These are phyloP conservation scores for Alternaria brassicae DNA, from an alignment of 2,329 filamentous ascomycete genomes.

Conservation along the genomic window DNA sequence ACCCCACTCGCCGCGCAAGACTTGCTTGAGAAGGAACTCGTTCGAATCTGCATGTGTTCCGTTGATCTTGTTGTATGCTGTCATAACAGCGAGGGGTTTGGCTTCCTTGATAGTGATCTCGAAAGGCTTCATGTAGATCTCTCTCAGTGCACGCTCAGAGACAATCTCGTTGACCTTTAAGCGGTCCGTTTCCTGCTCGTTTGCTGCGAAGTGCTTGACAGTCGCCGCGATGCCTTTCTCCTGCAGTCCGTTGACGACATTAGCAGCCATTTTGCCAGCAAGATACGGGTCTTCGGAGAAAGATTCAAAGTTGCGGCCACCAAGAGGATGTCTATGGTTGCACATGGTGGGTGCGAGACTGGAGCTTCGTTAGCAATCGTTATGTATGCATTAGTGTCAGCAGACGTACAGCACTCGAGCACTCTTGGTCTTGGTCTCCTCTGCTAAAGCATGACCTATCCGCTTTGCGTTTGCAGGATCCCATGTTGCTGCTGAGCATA, in stretches of 20 bases:
- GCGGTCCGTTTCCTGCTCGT: slow-evolving; percentile 75
- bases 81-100: slow-evolving; percentile 73
- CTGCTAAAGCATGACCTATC: slow-evolving; percentile 71
- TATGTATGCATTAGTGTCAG: no score
- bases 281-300: slow-evolving; percentile 74
- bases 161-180: slow-evolving; percentile 58
- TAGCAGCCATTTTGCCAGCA: slow-evolving; percentile 70
- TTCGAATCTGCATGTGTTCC: slow-evolving; percentile 72
- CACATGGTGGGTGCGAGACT: slow-evolving; percentile 77
- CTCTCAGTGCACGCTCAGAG: slow-evolving; percentile 65
- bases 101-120: slow-evolving; percentile 75
- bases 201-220: slow-evolving; percentile 77
- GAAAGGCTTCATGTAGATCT: slow-evolving; percentile 65
- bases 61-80: slow-evolving; percentile 76
- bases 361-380: slow-evolving; percentile 1
- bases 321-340: slow-evolving; percentile 79
- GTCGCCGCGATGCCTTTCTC: slow-evolving; percentile 71
- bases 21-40: slow-evolving; percentile 68
- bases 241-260: slow-evolving; percentile 67
- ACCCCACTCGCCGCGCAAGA: slow-evolving; percentile 75
- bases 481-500: slow-evolving; percentile 74
- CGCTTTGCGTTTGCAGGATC: slow-evolving; percentile 64
- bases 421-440: slow-evolving; percentile 74
- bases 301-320: slow-evolving; percentile 80
- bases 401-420: slow-evolving; percentile 66